phyloP scores from a whole-genome alignment of 2,329 filamentous ascomycete species.

The Immersiporthe knoxdaviesiana region DNA sequence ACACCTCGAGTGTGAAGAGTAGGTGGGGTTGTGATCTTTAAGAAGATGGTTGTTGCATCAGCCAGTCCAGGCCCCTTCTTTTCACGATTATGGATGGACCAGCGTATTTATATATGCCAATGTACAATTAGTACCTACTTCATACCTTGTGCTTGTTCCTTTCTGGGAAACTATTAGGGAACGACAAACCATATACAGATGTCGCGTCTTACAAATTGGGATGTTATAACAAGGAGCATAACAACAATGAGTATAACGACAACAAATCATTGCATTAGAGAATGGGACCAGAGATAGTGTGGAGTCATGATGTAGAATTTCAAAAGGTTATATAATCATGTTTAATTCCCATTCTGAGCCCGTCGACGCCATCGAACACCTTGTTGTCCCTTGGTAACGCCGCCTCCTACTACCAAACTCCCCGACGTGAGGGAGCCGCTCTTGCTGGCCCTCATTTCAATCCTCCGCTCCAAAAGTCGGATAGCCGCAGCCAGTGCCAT shows the following conservation, averaged over 20 bases:
- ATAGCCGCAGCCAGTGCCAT: constrained; percentile 53
- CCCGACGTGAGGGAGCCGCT: not conserved
- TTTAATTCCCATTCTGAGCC: constrained; percentile 2
- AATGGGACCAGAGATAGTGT: not conserved
- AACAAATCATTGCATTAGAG: not conserved
- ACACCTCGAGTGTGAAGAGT: not conserved
- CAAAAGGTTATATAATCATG: not conserved
- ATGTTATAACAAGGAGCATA: no score
- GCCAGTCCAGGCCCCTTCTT: not conserved
- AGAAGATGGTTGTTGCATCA: not conserved
- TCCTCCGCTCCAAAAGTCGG: constrained; percentile 46
- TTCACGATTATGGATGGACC: not conserved
- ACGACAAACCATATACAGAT: not conserved
- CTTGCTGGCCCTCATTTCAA: constrained; percentile 32
- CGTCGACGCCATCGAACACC: constrained; percentile 8
- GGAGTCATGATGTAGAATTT: not conserved
- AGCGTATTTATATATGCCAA: not conserved
- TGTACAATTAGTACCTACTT: not conserved
- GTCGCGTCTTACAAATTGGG: no score
- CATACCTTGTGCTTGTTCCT: not conserved
- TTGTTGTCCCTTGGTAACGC: not conserved
- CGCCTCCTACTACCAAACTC: not conserved
- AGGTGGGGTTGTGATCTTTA: not conserved
- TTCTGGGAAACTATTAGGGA: no score
- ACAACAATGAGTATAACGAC: not conserved